Base-by-base conservation (phyloP, 148 eudicot species). In the Fallopia convolvulus region DNA sequence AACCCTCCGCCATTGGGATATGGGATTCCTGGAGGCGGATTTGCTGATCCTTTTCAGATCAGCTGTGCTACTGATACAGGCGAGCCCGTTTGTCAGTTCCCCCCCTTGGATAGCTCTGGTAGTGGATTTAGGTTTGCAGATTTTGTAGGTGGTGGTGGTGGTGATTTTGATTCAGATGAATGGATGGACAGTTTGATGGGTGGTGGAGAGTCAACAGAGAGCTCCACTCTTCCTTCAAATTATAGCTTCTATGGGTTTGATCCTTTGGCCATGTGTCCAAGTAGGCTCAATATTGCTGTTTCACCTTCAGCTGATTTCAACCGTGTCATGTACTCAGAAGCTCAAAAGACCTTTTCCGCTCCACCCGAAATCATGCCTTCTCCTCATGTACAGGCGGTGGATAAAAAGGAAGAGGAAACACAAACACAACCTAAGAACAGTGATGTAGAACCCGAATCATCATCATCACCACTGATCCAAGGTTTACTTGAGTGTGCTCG, bases 161-260 rank as follows among this genome's bases (percentile, higher is more conserved):
- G 76, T 3, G 93, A 90, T 78, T 92, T 92, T 55, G 96, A 92
- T 53, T 90, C 97, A 4, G 98, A 94, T 23, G 95, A 90, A 74
- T 94, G 99, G 99, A 91, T 94, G 97, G 97, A 94, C 81, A 87
- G 84, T 78, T 78, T 94, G 6, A 92, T 94, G 71, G 88, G 83
- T 36, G 88, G 82, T 58, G 82, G 82, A 74, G 84, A 79, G 14
- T 82, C 85, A 1, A 76, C 88, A 9, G 87, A 52, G 17, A 79
- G 81, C 61, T 85, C 92, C 2, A 81, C 80, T 77, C 83, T 86
- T 23, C 87, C 79, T 12, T 66, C 88, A 1, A 79, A 78, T 32
- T 52, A 40, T 55, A 60, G 77, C 26, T 75, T 84, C 60, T 89
- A 83, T 48, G 72, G 72, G 30, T 55, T 84, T 58, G 92, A 93